These are phyloP conservation scores for Medicago ruthenica DNA, from an alignment of 306 rosid species.

Conservation along the genomic window DNA sequence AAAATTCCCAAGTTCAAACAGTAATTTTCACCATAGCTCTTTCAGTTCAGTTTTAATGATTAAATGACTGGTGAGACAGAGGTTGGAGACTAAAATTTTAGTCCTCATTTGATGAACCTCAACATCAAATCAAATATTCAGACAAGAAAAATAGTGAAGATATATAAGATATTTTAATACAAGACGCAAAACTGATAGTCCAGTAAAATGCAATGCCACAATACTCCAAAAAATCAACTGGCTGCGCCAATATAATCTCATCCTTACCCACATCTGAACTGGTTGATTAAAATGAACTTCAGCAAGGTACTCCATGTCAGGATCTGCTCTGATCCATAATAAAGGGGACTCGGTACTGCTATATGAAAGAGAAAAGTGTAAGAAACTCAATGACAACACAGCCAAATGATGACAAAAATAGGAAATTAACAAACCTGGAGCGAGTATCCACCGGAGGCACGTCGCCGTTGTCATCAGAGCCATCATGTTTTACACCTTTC, in stretches of 20 bases:
- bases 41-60: slow-evolving; percentile 15
- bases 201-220: slow-evolving; percentile 20
- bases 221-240: slow-evolving; percentile 29
- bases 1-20: neutral
- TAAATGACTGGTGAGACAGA: slow-evolving; percentile 14
- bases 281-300: slow-evolving; percentile 93
- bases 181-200: neutral
- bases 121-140: slow-evolving; percentile 6
- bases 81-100: neutral
- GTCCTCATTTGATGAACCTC: slow-evolving; percentile 12
- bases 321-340: slow-evolving; percentile 97
- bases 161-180: neutral
- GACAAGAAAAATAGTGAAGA: slow-evolving; percentile 1
- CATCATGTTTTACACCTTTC: slow-evolving; percentile 82
- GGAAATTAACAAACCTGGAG: slow-evolving; percentile 60
- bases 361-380: slow-evolving; percentile 37
- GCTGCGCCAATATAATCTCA: slow-evolving; percentile 23
- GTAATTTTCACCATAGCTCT: neutral
- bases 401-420: slow-evolving; percentile 6
- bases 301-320: slow-evolving; percentile 98
- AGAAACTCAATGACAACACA: slow-evolving; percentile 27
- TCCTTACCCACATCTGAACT: slow-evolving; percentile 99
- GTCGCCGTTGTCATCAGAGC: slow-evolving; percentile 94
- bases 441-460: slow-evolving; percentile 78
- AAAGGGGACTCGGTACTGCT: slow-evolving; percentile 87